Conservation (phyloP, 495 filamentous ascomycete species). For the Penicillium nucicola region DNA sequence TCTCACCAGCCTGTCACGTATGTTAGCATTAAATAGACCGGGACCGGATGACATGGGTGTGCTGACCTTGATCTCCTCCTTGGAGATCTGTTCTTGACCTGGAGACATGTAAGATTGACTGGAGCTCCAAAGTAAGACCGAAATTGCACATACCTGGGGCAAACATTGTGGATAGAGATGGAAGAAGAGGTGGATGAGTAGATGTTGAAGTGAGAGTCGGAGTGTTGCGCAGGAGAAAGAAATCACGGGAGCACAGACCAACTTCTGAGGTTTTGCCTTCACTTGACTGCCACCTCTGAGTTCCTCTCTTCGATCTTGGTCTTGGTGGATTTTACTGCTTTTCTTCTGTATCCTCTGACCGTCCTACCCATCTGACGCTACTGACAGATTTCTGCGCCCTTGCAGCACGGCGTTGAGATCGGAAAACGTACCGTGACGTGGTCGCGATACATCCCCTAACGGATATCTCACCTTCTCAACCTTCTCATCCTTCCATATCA, state of each 20-base stretch:
- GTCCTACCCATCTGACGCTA: neutral
- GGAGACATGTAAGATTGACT: conserved; percentile 1
- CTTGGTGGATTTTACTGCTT: neutral
- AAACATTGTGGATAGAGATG: conserved; percentile 36
- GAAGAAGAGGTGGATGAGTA: conserved; percentile 1
- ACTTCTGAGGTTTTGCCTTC: conserved; percentile 11
- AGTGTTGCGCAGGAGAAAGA: conserved; percentile 13
- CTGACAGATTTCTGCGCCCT: neutral
- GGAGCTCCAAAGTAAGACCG: neutral
- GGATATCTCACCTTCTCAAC: neutral
- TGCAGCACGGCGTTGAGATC: conserved; percentile 11
- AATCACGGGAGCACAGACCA: conserved; percentile 36
- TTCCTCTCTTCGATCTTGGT: conserved; percentile 1
- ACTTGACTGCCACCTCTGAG: conserved; percentile 6
- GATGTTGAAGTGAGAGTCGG: neutral
- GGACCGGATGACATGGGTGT: neutral
- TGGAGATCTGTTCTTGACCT: conserved; percentile 47
- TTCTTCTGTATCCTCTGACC: neutral
- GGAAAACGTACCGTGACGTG: conserved; percentile 15
- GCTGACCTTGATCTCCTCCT: conserved; percentile 46
- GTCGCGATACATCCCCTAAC: conserved; percentile 4
- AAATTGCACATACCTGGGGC: conserved; percentile 34
- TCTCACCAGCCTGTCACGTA: conserved; percentile 55
- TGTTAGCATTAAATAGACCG: neutral
- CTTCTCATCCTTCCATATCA: neutral